Evolutionary conservation across 768 basidiomycete species (phyloP).

Genomic region (Trametes sanguinea): DNA sequence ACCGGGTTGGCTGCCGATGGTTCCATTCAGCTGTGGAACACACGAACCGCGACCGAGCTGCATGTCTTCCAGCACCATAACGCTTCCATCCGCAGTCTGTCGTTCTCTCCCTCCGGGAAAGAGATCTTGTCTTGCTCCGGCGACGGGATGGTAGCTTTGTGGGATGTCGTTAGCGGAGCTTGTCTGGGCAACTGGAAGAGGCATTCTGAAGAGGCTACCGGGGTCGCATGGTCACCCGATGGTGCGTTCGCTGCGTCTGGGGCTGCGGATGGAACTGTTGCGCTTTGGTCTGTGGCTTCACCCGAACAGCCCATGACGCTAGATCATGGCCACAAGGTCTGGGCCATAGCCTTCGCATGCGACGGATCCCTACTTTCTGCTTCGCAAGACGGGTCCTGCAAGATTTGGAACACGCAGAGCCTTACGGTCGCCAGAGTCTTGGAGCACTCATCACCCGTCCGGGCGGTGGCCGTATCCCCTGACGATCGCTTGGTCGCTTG

Average conservation of each 20-base stretch:
- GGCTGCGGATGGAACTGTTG: not conserved
- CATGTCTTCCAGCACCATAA: not conserved
- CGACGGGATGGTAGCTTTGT: not conserved
- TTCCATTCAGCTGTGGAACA: conserved; percentile 9
- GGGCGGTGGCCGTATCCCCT: not conserved
- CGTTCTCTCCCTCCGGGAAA: not conserved
- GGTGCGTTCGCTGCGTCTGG: not conserved
- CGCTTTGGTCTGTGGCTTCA: not conserved
- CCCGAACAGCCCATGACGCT: not conserved
- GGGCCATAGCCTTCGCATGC: not conserved
- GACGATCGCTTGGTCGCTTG: not conserved
- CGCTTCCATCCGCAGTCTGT: not conserved
- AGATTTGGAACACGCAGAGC: conserved; percentile 6
- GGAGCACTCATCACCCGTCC: not conserved
- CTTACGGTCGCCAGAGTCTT: not conserved
- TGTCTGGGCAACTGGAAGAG: not conserved
- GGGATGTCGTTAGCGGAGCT: not conserved
- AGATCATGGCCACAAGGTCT: not conserved
- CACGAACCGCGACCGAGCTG: not conserved
- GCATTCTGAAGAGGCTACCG: conserved; percentile 14
- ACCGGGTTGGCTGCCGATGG: not conserved
- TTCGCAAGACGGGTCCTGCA: not conserved
- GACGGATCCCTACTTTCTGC: not conserved
- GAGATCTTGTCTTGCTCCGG: not conserved
- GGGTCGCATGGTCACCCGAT: conserved; percentile 30